Evolutionary conservation across 169 alveolate species (phyloP).

Genomic region (Hepatocystis sp.): DNA sequence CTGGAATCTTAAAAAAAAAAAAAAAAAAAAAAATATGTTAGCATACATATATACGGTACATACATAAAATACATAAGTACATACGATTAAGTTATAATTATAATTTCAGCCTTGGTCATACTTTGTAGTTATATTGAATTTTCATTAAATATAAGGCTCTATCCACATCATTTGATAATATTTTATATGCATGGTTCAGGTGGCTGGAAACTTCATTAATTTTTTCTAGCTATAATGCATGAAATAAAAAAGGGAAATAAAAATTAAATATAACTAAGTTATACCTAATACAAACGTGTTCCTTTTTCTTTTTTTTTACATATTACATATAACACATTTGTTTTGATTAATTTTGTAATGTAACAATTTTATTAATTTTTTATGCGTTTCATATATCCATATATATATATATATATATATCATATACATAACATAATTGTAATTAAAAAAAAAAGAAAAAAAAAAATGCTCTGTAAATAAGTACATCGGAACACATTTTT

Average conservation of each 20-base stretch:
- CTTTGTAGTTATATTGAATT: slow-evolving; percentile 35
- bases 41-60: no score
- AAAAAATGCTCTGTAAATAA: no score
- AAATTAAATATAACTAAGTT: not conserved
- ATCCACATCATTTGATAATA: slow-evolving; percentile 29
- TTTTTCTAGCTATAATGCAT: slow-evolving; percentile 17
- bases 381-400: not conserved
- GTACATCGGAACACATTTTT: no score
- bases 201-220: slow-evolving; percentile 65
- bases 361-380: not conserved
- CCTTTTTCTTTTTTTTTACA: no score
- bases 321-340: no score
- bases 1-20: slow-evolving; percentile 37
- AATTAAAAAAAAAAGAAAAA: not conserved
- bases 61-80: no score
- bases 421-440: not conserved
- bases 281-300: not conserved
- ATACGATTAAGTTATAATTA: no score
- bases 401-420: slow-evolving; percentile 2
- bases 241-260: slow-evolving; percentile 2
- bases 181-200: slow-evolving; percentile 52
- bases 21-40: not conserved
- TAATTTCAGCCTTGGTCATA: no score
- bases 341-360: no score
- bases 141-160: slow-evolving; percentile 39